Conservation (phyloP, 1,139 yeast genomes). For the Wickerhamomyces sp. region DNA sequence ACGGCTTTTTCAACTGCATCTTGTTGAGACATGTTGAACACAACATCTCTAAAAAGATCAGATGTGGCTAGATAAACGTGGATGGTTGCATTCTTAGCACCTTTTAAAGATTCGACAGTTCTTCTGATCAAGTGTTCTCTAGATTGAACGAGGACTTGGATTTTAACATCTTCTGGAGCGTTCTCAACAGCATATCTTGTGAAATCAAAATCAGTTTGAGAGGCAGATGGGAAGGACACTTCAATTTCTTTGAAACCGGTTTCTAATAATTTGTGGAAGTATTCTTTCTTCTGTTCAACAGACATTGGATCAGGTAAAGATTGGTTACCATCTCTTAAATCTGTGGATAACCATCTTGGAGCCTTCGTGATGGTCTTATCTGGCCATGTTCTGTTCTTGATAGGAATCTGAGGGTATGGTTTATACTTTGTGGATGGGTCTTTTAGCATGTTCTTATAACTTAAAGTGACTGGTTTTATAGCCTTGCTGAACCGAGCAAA, state of each 20-base stretch:
- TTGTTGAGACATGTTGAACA: slow-evolving; percentile 78
- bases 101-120: slow-evolving; percentile 83
- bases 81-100: slow-evolving; percentile 86
- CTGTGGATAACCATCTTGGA: slow-evolving; percentile 96
- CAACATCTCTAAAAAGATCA: slow-evolving; percentile 86
- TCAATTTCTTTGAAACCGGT: slow-evolving; percentile 96
- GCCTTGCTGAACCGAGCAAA: slow-evolving; percentile 15
- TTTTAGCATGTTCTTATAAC: slow-evolving; percentile 46
- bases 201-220: slow-evolving; percentile 94
- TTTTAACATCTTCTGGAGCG: slow-evolving; percentile 89
- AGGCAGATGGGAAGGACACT: slow-evolving; percentile 94
- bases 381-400: slow-evolving; percentile 83
- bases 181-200: slow-evolving; percentile 88
- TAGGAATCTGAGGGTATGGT: slow-evolving; percentile 63
- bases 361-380: slow-evolving; percentile 65
- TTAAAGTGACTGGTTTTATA: slow-evolving; percentile 54
- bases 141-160: slow-evolving; percentile 90
- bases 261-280: slow-evolving; percentile 80
- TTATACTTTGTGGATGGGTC: slow-evolving; percentile 80
- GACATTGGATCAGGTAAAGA: slow-evolving; percentile 97
- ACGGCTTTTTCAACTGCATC: slow-evolving; percentile 81
- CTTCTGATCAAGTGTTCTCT: slow-evolving; percentile 85
- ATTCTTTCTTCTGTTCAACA: slow-evolving; percentile 81
- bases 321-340: slow-evolving; percentile 95
- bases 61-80: slow-evolving; percentile 93